Evolutionary conservation across 2,329 filamentous ascomycete genomes (phyloP), one percentile per base, ranked within the genome.

Genomic region (Penicillium hesseltinei): DNA sequence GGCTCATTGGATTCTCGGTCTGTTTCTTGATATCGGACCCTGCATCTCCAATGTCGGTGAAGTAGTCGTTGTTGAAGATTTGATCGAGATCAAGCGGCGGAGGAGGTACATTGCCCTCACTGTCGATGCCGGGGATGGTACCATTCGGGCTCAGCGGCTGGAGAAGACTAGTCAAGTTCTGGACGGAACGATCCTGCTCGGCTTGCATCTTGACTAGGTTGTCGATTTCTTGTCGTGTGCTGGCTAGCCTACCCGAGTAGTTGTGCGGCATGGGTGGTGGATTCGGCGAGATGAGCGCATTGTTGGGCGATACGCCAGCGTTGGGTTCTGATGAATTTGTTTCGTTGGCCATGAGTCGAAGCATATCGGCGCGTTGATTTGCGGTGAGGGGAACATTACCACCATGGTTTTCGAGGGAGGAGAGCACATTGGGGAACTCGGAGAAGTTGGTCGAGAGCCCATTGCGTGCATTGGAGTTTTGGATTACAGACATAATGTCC

Each of bases 141-240:
- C 91, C 91, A 0, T 85, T 90, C 0, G 92, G 92, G 67, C 88
- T 92, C 13, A 96, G 81, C 0, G 92, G 92, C 7, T 89, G 87
- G 8, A 97, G 81, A 17, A 91, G 78, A 54, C 85, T 86, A 51
- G 86, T 86, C 10, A 97, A 80, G 57, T 90, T 86, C 60, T 90
- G 85, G 1, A 97, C 88, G 48, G 89, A 88, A 47, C 82, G 82
- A 59, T 89, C 87, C 68, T 96, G 92, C 58, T 93, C 87, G 25
- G 85, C 84, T 69, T 95, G 90, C 67, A 96, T 80, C 43, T 87
- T 88, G 61, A 90, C 85, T 2, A 97, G 81, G 31, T 89, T 83
- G 51, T 94, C 90, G 29, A 97, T 83, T 61, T 96, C 89, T 15
- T 88, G 81, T 60, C 88, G 83, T 5, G 88, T 92, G 59, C 84